Percentiles rank a stretch among this genome's conserved stretches.
Evolutionary conservation across 106 monocot genomes (phyloP).

Genomic region (Apostasia shenzhenica): DNA sequence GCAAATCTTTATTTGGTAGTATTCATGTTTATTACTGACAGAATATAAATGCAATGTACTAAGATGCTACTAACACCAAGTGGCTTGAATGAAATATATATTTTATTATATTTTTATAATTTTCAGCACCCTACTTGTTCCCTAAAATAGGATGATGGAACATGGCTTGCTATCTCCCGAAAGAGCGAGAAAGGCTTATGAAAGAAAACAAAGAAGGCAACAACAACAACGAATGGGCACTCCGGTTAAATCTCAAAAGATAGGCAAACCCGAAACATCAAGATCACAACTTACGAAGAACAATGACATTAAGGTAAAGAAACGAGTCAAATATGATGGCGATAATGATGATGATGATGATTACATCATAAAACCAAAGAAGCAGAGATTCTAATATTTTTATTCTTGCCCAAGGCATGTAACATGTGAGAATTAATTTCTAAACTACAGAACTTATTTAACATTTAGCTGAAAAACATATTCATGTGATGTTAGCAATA

Average conservation of each 20-base stretch:
- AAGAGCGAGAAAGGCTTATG: conserved; percentile 80
- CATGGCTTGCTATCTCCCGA: conserved; percentile 86
- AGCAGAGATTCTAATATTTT: conserved; percentile 18
- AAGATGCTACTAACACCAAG: too few relatives aligned
- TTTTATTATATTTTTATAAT: neutral
- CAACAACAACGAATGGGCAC: conserved; percentile 56
- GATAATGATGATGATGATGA: conserved; percentile 63
- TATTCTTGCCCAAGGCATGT: too few relatives aligned
- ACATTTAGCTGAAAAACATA: too few relatives aligned
- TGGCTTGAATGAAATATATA: too few relatives aligned
- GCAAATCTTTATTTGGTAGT: too few relatives aligned
- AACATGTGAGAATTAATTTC: too few relatives aligned
- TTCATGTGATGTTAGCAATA: too few relatives aligned
- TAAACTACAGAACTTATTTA: too few relatives aligned
- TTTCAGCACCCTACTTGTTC: neutral
- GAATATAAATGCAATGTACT: too few relatives aligned
- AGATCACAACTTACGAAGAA: conserved; percentile 38
- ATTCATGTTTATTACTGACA: too few relatives aligned
- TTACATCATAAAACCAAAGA: conserved; percentile 64
- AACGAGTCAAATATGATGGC: conserved; percentile 54
- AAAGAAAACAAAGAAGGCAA: conserved; percentile 82
- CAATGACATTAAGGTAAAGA: conserved; percentile 55
- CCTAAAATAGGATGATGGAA: conserved; percentile 77
- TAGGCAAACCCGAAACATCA: conserved; percentile 57
- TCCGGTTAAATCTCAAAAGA: conserved; percentile 52